Base-by-base conservation (phyloP, 345 rosid species). In the Cardamine occulta region DNA sequence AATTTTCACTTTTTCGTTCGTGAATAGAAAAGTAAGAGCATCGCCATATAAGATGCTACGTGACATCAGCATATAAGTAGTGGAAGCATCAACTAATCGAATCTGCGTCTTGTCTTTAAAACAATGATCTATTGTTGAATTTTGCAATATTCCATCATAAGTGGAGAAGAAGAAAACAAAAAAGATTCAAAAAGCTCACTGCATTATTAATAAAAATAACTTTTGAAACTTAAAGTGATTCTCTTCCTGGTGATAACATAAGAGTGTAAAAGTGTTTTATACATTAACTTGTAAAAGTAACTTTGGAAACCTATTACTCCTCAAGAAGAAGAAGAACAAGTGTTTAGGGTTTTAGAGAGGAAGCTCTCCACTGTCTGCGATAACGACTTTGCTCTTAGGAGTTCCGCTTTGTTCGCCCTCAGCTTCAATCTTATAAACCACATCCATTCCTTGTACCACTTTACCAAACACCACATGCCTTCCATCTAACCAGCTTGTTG, bases 381-480 rank as follows among this genome's bases (percentile, higher is more conserved):
- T 86, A 72, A 86, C 85, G 3, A 96, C 98, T 81, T 86, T 89
- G 82, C 91, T 87, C 83, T 89, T 95, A 0, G 99, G 97, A 44
- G 89, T 84, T 58, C 97, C 97, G 8, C 76, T 82, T 72, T 96
- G 99, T 44, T 2, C 82, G 19, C 99, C 99, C 79, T 96, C 95
- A 3, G 98, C 98, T 85, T 96, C 99, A 2, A 93, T 29, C 83
- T 93, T 92, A 86, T 88, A 90, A 5, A 93, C 89, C 5, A 93
- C 96, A 66, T 96, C 98, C 99, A 96, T 93, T 32, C 99, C 99
- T 3, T 94, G 89, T 13, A 93, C n/a, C 67, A 93, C 99, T 84
- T 96, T 88, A 11, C 99, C 99, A 42, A 96, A 93, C 60, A 96
- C 98, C 12, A 96, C 99, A 55, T 96, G 96, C 70, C 63, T 89